Base-by-base conservation (phyloP, 352 stramenopile species). In the Pythium monospermum region DNA sequence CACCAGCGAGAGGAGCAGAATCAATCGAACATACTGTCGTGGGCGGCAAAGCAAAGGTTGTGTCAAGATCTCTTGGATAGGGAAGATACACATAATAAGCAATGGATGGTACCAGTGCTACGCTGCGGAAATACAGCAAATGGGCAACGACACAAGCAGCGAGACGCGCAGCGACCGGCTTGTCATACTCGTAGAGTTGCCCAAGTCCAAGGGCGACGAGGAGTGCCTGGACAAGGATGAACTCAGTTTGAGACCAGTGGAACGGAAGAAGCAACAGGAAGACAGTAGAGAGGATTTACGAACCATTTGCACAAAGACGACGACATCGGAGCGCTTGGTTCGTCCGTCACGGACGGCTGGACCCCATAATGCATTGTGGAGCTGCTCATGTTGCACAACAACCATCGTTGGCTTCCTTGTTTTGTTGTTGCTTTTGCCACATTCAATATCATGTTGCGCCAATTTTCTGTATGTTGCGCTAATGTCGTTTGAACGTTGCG, bases 91-190 rank as follows among this genome's bases (percentile, higher is more conserved):
- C n/a, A n/a, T n/a, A n/a, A n/a, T n/a, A n/a, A n/a, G n/a, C n/a
- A 23, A 39, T 23, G 3, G 16, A 35, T 31, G 63, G 11, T 50
- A 87, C 78, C 59, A 90, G 47, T 13, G 52, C 59, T 26, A 67
- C 74, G 42, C 64, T 87, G 53, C 78, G 78, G 33, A 90, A 87
- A 56, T 90, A 85, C 16, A 86, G 37, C 36, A 87, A 45, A 23
- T 68, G 43, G 4, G 50, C 53, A 1, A 22, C 70, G 0, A 39
- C 50, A 10, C 61, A 52, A 28, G 63, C 74, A 0, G 49, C 64
- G 11, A 83, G 46, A 3, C 78, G 74, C 19, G 77, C 64, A 8
- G 72, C 69, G 15, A 64, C 59, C 0, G 76, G 64, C 38, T 87
- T 87, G 0, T 87, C 61, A 38, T 83, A 87, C 37, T 73, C 65